phyloP scores from a whole-genome alignment of 116 monocot species.

The Posidonia oceanica region DNA sequence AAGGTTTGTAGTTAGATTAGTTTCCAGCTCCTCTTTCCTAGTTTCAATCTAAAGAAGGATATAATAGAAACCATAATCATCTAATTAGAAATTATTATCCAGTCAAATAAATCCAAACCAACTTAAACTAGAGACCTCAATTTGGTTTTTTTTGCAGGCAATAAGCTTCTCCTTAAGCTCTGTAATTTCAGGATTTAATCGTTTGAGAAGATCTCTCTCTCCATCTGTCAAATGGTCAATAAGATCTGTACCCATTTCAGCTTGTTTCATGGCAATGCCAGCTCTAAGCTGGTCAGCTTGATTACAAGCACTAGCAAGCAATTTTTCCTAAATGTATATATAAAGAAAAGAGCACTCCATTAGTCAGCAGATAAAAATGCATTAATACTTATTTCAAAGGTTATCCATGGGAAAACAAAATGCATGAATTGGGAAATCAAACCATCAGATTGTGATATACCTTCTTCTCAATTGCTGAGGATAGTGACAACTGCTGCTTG shows the following conservation, averaged over 20 bases:
- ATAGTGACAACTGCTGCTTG: slow-evolving; percentile 67
- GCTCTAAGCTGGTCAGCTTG: slow-evolving; percentile 89
- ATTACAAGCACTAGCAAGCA: slow-evolving; percentile 26
- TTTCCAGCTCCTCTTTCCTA: slow-evolving; percentile 92
- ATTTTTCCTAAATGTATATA: slow-evolving; percentile 6
- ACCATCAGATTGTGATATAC: slow-evolving; percentile 12
- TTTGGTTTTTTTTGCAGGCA: slow-evolving; percentile 59
- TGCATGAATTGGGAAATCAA: not conserved
- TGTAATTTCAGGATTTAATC: slow-evolving; percentile 94
- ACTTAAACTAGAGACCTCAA: slow-evolving; percentile 47
- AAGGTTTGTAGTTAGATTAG: slow-evolving; percentile 91
- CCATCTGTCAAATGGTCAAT: slow-evolving; percentile 76
- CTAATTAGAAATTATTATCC: slow-evolving; percentile 21
- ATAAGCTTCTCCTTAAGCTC: slow-evolving; percentile 85
- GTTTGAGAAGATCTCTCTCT: slow-evolving; percentile 47
- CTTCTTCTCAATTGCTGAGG: slow-evolving; percentile 78
- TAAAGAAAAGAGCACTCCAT: slow-evolving; percentile 1
- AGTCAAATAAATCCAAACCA: not conserved
- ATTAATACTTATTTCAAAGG: not conserved
- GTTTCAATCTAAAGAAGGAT: slow-evolving; percentile 63
- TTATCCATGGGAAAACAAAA: not conserved
- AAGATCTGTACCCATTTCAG: slow-evolving; percentile 98
- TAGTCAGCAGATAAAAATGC: not conserved
- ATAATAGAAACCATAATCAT: not conserved
- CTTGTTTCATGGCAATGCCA: slow-evolving; percentile 87